Evolutionary conservation across 129 eudicot species (phyloP), one percentile per base, ranked within the genome.

Genomic region (Artemisia annua): DNA sequence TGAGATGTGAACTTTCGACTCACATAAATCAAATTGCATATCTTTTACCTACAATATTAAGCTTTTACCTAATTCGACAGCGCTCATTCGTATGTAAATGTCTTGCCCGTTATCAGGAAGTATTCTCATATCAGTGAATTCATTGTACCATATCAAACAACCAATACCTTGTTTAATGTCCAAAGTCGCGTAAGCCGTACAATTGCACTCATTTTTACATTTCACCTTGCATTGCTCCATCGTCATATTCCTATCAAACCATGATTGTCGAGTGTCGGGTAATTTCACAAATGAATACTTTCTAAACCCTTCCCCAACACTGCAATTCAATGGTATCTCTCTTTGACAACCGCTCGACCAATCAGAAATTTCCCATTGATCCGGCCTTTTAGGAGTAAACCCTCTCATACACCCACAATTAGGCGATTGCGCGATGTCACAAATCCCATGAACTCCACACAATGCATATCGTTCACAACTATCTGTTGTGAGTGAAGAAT

Each of bases 111-210:
- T 20, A 3, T 48, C 48, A 20, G 75, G 51, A 26, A 20, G 48
- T 10, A 32, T 32, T 65, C 80, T 50, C 12, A 81, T 62, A 70
- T 81, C 85, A 26, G 55, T 64, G 24, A 81, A 51, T 2, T 56
- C 76, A 19, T 66, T 64, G 22, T 75, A 60, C 85, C 81, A 81
- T 48, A 70, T 8, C 59, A 81, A 76, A 48, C 85, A 81, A 12
- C 85, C 81, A 8, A 12, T 75, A 30, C 65, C 81, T 3, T 69
- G 19, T 48, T 26, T 66, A 15, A 71, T 57, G 60, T 81, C 73
- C 53, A 75, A 53, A 71, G 66, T 81, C 2, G 85, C 28, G 39
- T 81, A 76, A 28, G 81, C 85, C 30, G 75, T 71, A 76, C 85
- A 81, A 49, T 71, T 63, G 46, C 85, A 81, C 59, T 81, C 68